Evolutionary conservation across 2,329 filamentous ascomycete genomes (phyloP), one percentile per base, ranked within the genome.

Genomic region (Microdochium nivale): DNA sequence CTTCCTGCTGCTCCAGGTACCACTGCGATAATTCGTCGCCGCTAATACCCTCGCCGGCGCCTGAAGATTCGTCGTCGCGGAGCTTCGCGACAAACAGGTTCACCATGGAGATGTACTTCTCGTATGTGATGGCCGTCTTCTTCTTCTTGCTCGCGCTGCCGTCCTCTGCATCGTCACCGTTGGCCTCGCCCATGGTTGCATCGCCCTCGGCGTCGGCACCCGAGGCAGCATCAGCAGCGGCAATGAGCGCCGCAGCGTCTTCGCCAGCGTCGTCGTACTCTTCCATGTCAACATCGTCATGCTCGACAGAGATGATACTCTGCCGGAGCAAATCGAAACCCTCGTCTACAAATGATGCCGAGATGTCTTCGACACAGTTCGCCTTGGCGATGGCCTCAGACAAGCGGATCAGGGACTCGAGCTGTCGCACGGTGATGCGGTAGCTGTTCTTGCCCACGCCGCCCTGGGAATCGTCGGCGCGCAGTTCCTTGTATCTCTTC

Each of bases 321-420:
- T 96, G 91, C 43, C 90, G 79, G 13, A 99, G 80, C 10, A 99
- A 79, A 60, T 94, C 90, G 68, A 87, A 97, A 0, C 92, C 94
- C 70, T 99, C 94, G 40, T 87, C 80, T 16, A 99, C 94, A 70
- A 97, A 95, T 0, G 81, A 80, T 1, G 87, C 79, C 0, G 84
- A 84, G 55, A 99, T 87, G 56, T 96, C 90, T 61, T 92, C 88
- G 14, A 96, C 90, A 65, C 94, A 99, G 66, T 96, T 97, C 53
- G 90, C 90, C 70, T 97, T 97, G 53, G 94, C 94, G 59, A 99
- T 96, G n/a, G 94, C 94, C 69, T 99, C 94, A 51, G 87, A 92
- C 52, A 99, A 75, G 57, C 94, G 90, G 59, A 99, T 97, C 79
- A 99, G 84, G 65, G 87, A 92, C 71, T 99, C 94, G 2, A 99